Conservation (phyloP, 2,329 filamentous ascomycete species). For the Neofusicoccum cordaticola region DNA sequence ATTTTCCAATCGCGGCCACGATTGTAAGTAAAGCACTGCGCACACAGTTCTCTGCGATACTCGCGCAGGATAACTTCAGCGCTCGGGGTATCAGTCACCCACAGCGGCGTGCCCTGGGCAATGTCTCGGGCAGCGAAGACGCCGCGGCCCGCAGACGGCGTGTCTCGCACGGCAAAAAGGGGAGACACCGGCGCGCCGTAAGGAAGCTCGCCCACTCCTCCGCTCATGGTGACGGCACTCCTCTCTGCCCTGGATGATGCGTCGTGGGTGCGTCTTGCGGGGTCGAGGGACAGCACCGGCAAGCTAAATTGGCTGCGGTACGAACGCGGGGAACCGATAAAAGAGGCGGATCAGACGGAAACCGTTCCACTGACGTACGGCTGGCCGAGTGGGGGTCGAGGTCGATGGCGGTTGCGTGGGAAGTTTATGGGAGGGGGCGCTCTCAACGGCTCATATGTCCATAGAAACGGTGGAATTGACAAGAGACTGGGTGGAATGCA, state of each 20-base stretch:
- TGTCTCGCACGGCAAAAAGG: conserved; percentile 40
- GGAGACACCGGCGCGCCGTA: conserved; percentile 19
- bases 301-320: background rate
- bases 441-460: background rate
- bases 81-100: conserved; percentile 36
- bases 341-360: background rate
- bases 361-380: background rate
- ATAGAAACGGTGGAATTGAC: background rate
- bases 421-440: background rate
- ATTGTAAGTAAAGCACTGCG: conserved; percentile 47
- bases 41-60: conserved; percentile 50
- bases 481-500: background rate
- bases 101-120: conserved; percentile 34
- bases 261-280: background rate
- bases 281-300: background rate
- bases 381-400: background rate
- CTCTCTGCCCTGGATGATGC: background rate
- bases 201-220: background rate
- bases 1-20: conserved; percentile 41
- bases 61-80: conserved; percentile 43
- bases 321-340: background rate
- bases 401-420: background rate
- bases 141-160: conserved; percentile 43
- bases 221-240: background rate
- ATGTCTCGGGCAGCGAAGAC: conserved; percentile 42